phyloP scores from a whole-genome alignment of 192 early-diverging fungal species.

The Backusella psychrophila region DNA sequence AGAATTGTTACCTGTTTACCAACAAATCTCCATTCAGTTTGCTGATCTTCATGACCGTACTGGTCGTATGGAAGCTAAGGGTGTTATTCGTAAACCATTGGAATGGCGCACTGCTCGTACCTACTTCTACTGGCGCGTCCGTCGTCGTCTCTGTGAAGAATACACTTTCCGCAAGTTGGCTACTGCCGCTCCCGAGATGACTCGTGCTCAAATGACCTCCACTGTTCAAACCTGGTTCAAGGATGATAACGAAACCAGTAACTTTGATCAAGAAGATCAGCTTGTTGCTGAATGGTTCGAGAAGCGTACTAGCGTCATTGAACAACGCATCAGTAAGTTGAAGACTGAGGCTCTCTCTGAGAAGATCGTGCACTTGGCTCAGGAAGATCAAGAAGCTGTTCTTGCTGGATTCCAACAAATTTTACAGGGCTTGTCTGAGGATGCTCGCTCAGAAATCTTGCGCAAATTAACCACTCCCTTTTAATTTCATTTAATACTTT shows the following conservation, averaged over 20 bases:
- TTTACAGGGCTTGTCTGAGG: constrained; percentile 27
- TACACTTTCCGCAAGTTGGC: constrained; percentile 62
- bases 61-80: constrained; percentile 95
- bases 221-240: constrained; percentile 67
- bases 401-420: constrained; percentile 35
- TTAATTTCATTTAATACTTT: constrained; percentile 12
- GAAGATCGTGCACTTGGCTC: constrained; percentile 22
- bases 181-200: constrained; percentile 41
- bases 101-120: constrained; percentile 77
- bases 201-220: constrained; percentile 50
- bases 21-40: constrained; percentile 93
- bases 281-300: constrained; percentile 64
- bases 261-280: constrained; percentile 59
- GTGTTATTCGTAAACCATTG: constrained; percentile 75
- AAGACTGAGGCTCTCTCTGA: constrained; percentile 29
- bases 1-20: constrained; percentile 85
- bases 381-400: constrained; percentile 34
- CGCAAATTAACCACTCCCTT: constrained; percentile 17
- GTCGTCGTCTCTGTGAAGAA: constrained; percentile 80
- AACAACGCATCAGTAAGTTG: constrained; percentile 35
- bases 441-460: constrained; percentile 26
- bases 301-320: constrained; percentile 33
- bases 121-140: constrained; percentile 93
- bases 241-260: constrained; percentile 46
- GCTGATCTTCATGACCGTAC: constrained; percentile 97